These are phyloP conservation scores for Phtheirospermum japonicum DNA, from an alignment of 257 asterid genomes.

Conservation along the genomic window DNA sequence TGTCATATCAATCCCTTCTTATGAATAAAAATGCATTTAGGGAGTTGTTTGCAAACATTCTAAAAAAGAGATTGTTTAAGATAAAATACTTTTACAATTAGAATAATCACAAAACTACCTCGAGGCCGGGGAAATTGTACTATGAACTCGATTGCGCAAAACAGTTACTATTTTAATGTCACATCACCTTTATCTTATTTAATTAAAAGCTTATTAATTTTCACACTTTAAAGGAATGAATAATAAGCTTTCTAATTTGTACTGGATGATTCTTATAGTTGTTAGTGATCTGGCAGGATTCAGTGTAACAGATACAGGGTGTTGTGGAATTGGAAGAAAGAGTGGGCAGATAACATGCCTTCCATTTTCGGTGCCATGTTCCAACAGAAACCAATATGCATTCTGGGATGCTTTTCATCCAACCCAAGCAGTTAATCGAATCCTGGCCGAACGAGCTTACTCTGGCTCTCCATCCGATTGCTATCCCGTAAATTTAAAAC, in stretches of 20 bases:
- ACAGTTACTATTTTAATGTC: too few relatives aligned
- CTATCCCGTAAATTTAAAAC: constrained; percentile 57
- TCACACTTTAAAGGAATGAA: not conserved
- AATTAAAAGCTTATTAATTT: too few relatives aligned
- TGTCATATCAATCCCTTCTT: too few relatives aligned
- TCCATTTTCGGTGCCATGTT: constrained; percentile 61
- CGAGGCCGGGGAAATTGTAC: too few relatives aligned
- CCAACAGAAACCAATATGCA: constrained; percentile 42
- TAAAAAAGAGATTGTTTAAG: too few relatives aligned
- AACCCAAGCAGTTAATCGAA: constrained; percentile 52
- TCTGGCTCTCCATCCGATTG: constrained; percentile 46
- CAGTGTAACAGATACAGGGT: constrained; percentile 52
- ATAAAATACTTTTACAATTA: too few relatives aligned
- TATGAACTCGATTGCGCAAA: too few relatives aligned
- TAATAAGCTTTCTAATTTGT: not conserved
- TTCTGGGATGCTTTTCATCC: constrained; percentile 96
- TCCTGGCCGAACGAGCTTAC: constrained; percentile 55
- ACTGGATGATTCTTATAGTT: not conserved
- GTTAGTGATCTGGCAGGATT: constrained; percentile 40
- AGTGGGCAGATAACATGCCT: constrained; percentile 65
- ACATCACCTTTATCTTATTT: too few relatives aligned
- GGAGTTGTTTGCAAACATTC: too few relatives aligned
- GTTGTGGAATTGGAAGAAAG: constrained; percentile 78
- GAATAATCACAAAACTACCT: too few relatives aligned
- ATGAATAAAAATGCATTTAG: too few relatives aligned